Conservation (phyloP, 441 rosid species). For the Pelargonium citronellum region DNA sequence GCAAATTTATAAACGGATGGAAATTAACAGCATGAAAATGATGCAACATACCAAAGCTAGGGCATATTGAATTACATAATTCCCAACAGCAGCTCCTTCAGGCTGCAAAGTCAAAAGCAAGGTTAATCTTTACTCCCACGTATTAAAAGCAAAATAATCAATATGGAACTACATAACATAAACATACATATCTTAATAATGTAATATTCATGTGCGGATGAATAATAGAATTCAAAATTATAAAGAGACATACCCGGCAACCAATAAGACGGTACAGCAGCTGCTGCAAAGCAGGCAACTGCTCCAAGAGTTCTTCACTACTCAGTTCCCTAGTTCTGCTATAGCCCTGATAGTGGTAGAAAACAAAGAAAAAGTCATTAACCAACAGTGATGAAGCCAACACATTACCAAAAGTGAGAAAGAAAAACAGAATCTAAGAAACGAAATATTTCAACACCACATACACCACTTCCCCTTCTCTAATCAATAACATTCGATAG, state of each 20-base stretch:
- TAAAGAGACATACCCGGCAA: constrained; percentile 58
- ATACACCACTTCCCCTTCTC: too few relatives aligned
- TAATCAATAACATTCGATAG: too few relatives aligned
- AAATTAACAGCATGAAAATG: neutral
- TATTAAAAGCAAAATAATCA: neutral
- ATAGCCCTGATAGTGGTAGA: constrained; percentile 54
- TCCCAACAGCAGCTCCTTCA: constrained; percentile 87
- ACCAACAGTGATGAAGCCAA: neutral
- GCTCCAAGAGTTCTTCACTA: constrained; percentile 77
- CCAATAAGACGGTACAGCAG: constrained; percentile 85
- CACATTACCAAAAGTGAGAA: neutral
- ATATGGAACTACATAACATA: neutral
- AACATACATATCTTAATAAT: neutral
- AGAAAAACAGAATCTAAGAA: too few relatives aligned
- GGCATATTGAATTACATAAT: constrained; percentile 88
- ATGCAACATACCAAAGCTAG: constrained; percentile 64
- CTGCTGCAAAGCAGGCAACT: constrained; percentile 85
- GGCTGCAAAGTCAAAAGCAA: constrained; percentile 51
- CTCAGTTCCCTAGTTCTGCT: constrained; percentile 83
- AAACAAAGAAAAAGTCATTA: constrained; percentile 10
- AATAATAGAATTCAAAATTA: constrained; percentile 14
- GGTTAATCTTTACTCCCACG: neutral
- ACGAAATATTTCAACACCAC: too few relatives aligned
- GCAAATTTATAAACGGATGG: neutral
- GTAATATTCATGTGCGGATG: neutral